phyloP scores from a whole-genome alignment of 2,329 filamentous ascomycete species.

The Cladosporium sp. region DNA sequence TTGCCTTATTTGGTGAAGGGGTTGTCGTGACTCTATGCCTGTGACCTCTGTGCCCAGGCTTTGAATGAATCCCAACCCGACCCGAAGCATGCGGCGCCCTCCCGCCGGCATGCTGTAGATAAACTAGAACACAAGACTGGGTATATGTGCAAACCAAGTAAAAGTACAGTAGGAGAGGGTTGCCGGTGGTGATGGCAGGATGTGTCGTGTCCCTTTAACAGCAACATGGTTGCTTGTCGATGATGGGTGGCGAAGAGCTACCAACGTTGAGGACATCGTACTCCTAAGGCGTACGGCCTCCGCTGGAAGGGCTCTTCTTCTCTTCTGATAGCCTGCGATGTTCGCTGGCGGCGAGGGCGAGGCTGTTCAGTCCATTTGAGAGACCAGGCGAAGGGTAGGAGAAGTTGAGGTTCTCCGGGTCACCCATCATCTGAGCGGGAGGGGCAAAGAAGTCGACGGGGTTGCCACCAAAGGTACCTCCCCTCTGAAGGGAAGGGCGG shows the following conservation, averaged over 20 bases:
- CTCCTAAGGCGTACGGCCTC: background rate
- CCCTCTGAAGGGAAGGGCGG: constrained; percentile 29
- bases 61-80: no score
- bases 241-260: background rate
- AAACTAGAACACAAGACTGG: constrained; percentile 6
- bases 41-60: no score
- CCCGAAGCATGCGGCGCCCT: background rate
- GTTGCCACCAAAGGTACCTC: constrained; percentile 23
- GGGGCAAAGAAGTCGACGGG: constrained; percentile 30
- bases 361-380: constrained; percentile 33
- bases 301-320: constrained; percentile 16
- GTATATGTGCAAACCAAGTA: constrained; percentile 12
- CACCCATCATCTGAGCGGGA: constrained; percentile 21
- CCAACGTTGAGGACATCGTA: no score
- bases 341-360: constrained; percentile 32
- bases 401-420: constrained; percentile 30
- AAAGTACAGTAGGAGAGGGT: constrained; percentile 7
- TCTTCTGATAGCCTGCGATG: constrained; percentile 28
- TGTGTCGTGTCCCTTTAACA: background rate
- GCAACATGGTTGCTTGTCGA: background rate
- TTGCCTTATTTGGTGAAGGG: no score
- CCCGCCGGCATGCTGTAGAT: constrained; percentile 6
- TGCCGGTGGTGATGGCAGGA: background rate
- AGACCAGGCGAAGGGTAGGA: constrained; percentile 33
- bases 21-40: no score